Conservation (phyloP, 345 rosid species). For the Syzygium aqueum region DNA sequence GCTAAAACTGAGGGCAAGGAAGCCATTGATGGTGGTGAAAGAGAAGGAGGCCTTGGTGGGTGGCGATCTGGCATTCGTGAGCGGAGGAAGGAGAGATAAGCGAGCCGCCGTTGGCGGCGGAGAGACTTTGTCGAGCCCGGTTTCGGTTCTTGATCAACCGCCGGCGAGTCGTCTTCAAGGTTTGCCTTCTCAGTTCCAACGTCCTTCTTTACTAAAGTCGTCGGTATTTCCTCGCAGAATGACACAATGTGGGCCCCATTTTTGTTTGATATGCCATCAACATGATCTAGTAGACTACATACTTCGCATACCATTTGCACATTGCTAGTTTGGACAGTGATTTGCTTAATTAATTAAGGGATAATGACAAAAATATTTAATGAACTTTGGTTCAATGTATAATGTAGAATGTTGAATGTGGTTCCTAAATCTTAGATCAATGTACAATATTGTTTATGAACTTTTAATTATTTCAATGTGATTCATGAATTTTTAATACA, state of each 20-base stretch:
- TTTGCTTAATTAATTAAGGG: not conserved
- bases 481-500: too few relatives aligned
- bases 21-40: constrained; percentile 5
- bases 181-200: not conserved
- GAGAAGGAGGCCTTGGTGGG: constrained; percentile 19
- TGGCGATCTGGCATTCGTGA: constrained; percentile 6
- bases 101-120: constrained; percentile 2
- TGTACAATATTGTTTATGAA: too few relatives aligned
- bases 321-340: not conserved
- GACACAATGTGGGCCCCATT: not conserved
- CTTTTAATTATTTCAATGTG: too few relatives aligned
- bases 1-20: constrained; percentile 2
- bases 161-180: not conserved
- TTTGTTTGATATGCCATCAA: not conserved
- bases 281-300: not conserved
- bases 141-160: constrained; percentile 39
- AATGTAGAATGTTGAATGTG: too few relatives aligned
- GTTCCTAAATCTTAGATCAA: too few relatives aligned
- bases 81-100: not conserved
- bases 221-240: not conserved
- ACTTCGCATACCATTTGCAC: not conserved
- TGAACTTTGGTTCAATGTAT: too few relatives aligned
- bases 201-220: not conserved
- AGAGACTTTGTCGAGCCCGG: constrained; percentile 34
- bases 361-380: too few relatives aligned